Conservation (phyloP, 2,329 filamentous ascomycete species). For the Sporothrix variecibatus region DNA sequence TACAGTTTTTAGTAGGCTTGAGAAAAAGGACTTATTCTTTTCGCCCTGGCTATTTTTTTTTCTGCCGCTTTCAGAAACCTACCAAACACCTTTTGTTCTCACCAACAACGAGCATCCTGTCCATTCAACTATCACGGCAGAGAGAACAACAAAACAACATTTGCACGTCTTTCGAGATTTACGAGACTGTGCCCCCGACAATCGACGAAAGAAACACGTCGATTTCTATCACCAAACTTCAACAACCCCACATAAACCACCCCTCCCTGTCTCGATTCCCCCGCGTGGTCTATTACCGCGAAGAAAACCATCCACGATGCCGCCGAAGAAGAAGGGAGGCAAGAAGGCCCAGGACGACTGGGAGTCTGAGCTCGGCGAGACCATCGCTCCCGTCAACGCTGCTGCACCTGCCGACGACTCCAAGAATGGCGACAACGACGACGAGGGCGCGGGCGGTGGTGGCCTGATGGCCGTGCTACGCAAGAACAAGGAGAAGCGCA, state of each 20-base stretch:
- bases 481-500: conserved; percentile 83
- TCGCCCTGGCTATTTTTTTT: conserved; percentile 20
- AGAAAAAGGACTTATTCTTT: neutral
- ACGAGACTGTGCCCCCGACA: neutral
- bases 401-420: conserved; percentile 51
- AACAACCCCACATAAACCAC: neutral
- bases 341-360: conserved; percentile 90
- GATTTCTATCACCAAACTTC: neutral
- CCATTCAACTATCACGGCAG: neutral
- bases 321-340: conserved; percentile 84
- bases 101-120: neutral
- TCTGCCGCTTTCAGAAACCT: neutral
- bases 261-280: neutral
- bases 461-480: conserved; percentile 78
- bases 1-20: neutral
- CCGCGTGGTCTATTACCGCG: neutral
- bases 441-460: conserved; percentile 59
- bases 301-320: conserved; percentile 58
- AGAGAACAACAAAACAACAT: neutral
- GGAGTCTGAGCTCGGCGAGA: conserved; percentile 89
- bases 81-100: neutral
- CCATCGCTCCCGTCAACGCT: conserved; percentile 62
- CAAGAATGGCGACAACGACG: conserved; percentile 48
- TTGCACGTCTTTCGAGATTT: neutral
- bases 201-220: neutral